Base-by-base conservation (phyloP, 2,329 filamentous ascomycete species). In the Lachnellula arida region DNA sequence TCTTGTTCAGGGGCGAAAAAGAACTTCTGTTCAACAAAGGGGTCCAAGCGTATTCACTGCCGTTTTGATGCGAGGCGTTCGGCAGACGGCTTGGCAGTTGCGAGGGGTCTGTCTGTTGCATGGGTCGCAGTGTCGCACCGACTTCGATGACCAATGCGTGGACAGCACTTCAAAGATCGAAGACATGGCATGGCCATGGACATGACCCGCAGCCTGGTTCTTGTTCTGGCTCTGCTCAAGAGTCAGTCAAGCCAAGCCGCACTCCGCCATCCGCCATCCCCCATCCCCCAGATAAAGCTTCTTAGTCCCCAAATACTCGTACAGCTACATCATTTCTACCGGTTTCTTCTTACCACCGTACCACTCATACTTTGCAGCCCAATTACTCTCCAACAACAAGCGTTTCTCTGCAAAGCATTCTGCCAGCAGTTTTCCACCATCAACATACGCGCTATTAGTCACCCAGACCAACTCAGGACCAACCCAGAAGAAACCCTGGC, bases 251-350 rank as follows among this genome's bases (percentile, higher is more conserved):
- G 19, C 19, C 14, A 12, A n/a, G 12, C 37, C 37, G 35, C 37
- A 32, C 23, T 35, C 15, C 14, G 19, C 19, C 19, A 19, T 35
- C 15, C 14, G 19, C 19, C 19, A 19, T 19, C 19, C 19, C 19
- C 19, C 19, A 22, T 28, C 9, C 53, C 49, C 49, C 35, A 50
- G 46, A 49, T 52, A 50, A 46, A 14, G 28, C 34, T 47, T 46
- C 37, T 48, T 25, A 43, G 51, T 56, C 50, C 49, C 49, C 51
- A 19, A 47, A 59, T 49, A 43, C 22, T 23, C 22, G 22, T 23
- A 23, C 49, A 57, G 49, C 9, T 12, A 11, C 28, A 32, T 51
- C 57, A 37, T 59, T 60, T 51, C 53, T 65, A 59, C 58, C 58
- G 54, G 58, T 63, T 60, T 49, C 54, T 59, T 28, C 28, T 44